Percentiles rank a stretch among this genome's conserved stretches.
phyloP scores from a whole-genome alignment of 2,329 filamentous ascomycete genomes.

The Talaromyces sp. region DNA sequence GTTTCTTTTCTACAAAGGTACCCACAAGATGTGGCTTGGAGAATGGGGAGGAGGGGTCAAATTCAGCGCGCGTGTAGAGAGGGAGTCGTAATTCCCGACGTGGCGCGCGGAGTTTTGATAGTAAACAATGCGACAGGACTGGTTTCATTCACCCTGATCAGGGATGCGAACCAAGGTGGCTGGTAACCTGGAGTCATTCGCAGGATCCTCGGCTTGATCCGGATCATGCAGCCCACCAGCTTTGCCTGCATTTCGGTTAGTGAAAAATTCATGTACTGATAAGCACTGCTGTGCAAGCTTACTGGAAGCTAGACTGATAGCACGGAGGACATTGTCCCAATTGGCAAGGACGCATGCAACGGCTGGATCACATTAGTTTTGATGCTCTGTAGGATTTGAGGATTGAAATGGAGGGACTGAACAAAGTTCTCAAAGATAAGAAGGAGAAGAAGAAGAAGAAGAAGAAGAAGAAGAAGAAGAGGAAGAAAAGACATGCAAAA shows the following conservation, averaged over 20 bases:
- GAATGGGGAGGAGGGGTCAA: background rate
- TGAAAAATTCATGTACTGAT: constrained; percentile 8
- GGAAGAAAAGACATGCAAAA: no score
- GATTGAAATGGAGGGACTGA: no score
- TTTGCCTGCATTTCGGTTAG: constrained; percentile 27
- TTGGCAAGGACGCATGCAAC: constrained; percentile 68
- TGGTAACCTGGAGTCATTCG: constrained; percentile 62
- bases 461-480: no score
- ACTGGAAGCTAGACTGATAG: constrained; percentile 67
- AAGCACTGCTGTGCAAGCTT: constrained; percentile 35
- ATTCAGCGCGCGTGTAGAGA: background rate
- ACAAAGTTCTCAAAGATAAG: no score
- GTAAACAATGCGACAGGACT: background rate
- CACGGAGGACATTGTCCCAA: constrained; percentile 66
- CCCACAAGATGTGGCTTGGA: no score
- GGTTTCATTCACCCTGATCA: constrained; percentile 25
- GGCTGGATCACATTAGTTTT: constrained; percentile 42
- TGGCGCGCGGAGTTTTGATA: background rate
- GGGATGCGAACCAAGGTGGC: constrained; percentile 50
- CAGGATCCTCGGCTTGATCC: constrained; percentile 60
- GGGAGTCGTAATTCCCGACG: background rate
- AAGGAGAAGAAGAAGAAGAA: no score
- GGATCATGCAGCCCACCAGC: constrained; percentile 24
- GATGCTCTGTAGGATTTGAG: no score
- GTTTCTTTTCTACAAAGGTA: no score